These are phyloP conservation scores for Globisporangium nunn DNA, from an alignment of 352 stramenopile species.

Conservation along the genomic window DNA sequence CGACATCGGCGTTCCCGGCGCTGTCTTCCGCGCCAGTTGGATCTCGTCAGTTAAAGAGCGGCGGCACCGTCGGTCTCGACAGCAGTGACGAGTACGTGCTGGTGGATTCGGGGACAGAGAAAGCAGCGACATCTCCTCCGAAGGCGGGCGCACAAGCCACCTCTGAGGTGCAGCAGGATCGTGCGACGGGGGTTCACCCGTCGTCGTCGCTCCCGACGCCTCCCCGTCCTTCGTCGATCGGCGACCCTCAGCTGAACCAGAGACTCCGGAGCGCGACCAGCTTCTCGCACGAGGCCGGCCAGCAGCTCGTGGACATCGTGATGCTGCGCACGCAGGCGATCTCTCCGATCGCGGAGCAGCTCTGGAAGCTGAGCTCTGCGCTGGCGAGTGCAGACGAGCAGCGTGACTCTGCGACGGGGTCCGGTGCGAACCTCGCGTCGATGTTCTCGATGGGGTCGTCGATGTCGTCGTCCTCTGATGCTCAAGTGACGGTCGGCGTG, in stretches of 20 bases:
- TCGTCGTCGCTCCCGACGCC: not conserved
- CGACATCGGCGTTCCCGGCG: not conserved
- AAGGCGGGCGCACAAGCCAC: not conserved
- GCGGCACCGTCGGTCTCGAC: constrained; percentile 20
- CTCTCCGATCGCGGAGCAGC: constrained; percentile 46
- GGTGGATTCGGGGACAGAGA: constrained; percentile 39
- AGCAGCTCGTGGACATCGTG: constrained; percentile 62
- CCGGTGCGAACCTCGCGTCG: constrained; percentile 36
- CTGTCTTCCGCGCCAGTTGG: not conserved
- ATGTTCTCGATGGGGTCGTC: constrained; percentile 55
- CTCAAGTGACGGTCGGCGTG: constrained; percentile 22
- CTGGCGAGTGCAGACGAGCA: not conserved
- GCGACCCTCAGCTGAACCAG: not conserved
- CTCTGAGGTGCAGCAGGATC: not conserved
- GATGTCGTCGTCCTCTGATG: constrained; percentile 29
- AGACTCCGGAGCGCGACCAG: constrained; percentile 3
- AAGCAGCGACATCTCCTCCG: constrained; percentile 1
- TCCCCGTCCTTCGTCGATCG: not conserved
- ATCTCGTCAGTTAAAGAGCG: not conserved
- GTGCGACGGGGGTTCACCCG: not conserved
- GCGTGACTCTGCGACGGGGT: constrained; percentile 17
- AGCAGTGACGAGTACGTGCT: constrained; percentile 64
- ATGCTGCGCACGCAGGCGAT: constrained; percentile 59
- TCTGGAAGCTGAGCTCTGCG: constrained; percentile 41
- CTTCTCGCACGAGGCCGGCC: constrained; percentile 38